These are phyloP conservation scores for Parasitella parasitica DNA, from an alignment of 371 early-diverging fungal species.

Conservation along the genomic window DNA sequence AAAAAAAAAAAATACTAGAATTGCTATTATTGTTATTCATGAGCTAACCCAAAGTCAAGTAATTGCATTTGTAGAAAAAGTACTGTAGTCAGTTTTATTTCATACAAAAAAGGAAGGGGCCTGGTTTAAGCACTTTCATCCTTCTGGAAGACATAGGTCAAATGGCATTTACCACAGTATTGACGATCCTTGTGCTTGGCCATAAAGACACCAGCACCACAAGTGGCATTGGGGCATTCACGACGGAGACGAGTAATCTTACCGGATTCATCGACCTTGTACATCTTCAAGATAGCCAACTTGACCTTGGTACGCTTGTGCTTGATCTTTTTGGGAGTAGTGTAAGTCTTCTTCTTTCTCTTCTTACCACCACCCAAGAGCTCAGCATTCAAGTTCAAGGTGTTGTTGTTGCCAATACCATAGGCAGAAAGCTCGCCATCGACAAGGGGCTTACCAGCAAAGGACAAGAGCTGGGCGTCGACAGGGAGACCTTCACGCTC, in stretches of 20 bases:
- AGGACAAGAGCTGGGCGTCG: constrained; percentile 91
- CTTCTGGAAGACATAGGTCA: constrained; percentile 57
- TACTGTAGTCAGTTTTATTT: neutral
- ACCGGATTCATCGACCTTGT: constrained; percentile 94
- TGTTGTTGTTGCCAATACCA: constrained; percentile 88
- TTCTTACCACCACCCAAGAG: constrained; percentile 92
- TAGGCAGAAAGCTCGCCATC: constrained; percentile 73
- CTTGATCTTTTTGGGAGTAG: constrained; percentile 98
- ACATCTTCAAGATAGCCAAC: constrained; percentile 94
- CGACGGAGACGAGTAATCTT: constrained; percentile 97
- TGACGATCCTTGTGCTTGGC: constrained; percentile 95
- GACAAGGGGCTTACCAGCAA: constrained; percentile 90
- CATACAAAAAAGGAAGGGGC: neutral
- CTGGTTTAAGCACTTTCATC: constrained; percentile 20
- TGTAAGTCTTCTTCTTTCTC: constrained; percentile 98
- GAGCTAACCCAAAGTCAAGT: too few species aligned
- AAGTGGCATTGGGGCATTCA: constrained; percentile 89
- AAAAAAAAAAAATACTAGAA: too few species aligned
- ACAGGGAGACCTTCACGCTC: constrained; percentile 93
- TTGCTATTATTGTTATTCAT: too few species aligned
- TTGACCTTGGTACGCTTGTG: constrained; percentile 98
- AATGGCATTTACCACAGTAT: constrained; percentile 79
- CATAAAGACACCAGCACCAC: constrained; percentile 99
- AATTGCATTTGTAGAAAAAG: too few species aligned
- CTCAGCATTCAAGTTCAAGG: constrained; percentile 76